These are phyloP conservation scores for Antitrichia curtipendula DNA, from an alignment of 225 moss, liverwort and hornwort genomes.

Conservation along the genomic window DNA sequence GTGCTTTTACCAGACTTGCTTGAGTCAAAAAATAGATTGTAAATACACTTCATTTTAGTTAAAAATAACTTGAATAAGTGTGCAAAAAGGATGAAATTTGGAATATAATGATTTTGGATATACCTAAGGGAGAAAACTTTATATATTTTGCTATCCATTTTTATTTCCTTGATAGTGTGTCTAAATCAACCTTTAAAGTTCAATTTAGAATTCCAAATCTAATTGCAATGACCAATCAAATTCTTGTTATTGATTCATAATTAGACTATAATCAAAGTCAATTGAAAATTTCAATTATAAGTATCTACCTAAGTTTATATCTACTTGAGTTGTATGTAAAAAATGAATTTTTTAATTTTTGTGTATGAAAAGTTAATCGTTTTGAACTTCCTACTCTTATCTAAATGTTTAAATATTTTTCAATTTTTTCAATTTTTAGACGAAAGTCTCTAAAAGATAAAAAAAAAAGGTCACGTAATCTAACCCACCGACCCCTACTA, in stretches of 20 bases:
- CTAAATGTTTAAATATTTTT: not conserved
- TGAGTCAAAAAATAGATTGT: too few species aligned
- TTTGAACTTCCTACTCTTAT: not conserved
- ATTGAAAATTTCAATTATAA: rapidly evolving
- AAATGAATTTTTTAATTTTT: too few species aligned
- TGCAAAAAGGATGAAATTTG: too few species aligned
- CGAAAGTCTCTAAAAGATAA: not conserved
- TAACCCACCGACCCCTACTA: too few species aligned
- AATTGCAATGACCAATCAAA: not conserved
- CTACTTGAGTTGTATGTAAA: too few species aligned
- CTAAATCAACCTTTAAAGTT: rapidly evolving
- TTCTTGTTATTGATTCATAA: not conserved
- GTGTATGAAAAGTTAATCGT: too few species aligned
- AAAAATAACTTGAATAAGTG: too few species aligned
- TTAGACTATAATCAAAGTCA: rapidly evolving
- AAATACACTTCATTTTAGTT: too few species aligned
- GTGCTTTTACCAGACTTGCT: too few species aligned
- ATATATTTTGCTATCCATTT: not conserved
- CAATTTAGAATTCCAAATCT: not conserved
- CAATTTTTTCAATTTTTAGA: not conserved
- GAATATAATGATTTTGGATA: not conserved
- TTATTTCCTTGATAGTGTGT: rapidly evolving
- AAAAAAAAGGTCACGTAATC: not conserved
- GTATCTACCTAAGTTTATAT: not conserved
- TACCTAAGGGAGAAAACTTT: rapidly evolving